Conservation (phyloP, 495 filamentous ascomycete genomes). For the Pseudevernia furfuracea region DNA sequence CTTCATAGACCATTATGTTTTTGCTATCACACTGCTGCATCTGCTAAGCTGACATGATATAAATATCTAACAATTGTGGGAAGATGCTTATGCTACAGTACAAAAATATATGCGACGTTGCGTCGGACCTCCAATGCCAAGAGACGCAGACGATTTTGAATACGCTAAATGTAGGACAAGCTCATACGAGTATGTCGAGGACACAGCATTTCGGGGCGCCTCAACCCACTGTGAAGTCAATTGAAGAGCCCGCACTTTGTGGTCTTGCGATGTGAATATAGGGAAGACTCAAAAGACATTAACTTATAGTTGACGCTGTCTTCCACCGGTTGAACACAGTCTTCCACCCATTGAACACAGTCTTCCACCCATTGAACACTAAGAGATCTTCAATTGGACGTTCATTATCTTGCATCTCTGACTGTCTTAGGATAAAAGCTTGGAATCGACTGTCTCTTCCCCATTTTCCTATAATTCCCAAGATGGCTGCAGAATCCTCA, state of each 20-base stretch:
- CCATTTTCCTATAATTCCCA: neutral
- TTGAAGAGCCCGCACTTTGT: neutral
- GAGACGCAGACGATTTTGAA: no score
- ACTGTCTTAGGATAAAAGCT: neutral
- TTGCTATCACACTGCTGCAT: no score
- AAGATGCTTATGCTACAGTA: no score
- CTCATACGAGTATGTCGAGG: constrained; percentile 6
- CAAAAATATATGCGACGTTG: no score
- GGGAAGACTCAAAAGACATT: neutral
- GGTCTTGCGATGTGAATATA: neutral
- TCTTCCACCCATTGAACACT: neutral
- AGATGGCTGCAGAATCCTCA: neutral
- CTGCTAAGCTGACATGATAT: no score
- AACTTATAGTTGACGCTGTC: neutral
- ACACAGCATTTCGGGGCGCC: neutral
- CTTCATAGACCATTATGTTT: no score
- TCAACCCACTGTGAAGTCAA: neutral
- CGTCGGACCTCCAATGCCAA: no score
- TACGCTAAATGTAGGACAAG: neutral
- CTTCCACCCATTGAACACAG: no score
- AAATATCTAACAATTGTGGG: no score
- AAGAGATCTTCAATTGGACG: neutral
- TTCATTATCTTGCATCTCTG: neutral
- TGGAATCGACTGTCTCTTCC: neutral
- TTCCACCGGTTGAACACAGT: neutral